These are phyloP conservation scores for Larix sibirica DNA, from an alignment of 83 land plant genomes.

Conservation along the genomic window DNA sequence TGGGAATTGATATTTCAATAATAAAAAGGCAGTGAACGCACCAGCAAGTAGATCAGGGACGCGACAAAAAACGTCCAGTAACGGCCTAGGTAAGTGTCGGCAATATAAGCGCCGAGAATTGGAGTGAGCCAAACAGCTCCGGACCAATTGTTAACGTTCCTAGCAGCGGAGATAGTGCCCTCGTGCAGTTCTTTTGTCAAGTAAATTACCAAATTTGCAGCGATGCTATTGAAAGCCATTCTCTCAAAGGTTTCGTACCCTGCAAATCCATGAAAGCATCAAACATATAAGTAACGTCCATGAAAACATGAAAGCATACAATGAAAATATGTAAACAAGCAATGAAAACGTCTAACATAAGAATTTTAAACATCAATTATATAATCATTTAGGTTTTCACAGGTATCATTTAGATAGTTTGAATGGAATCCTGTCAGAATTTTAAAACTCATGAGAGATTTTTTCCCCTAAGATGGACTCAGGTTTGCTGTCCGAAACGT, in stretches of 20 bases:
- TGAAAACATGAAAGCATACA: too few species aligned
- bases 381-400: too few species aligned
- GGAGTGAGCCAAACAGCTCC: slow-evolving; percentile 74
- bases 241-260: slow-evolving; percentile 78
- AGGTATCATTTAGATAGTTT: too few species aligned
- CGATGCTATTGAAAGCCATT: slow-evolving; percentile 66
- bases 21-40: slow-evolving; percentile 16
- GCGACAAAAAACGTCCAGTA: slow-evolving; percentile 68
- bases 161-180: slow-evolving; percentile 58
- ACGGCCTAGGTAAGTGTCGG: slow-evolving; percentile 75
- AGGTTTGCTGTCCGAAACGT: too few species aligned
- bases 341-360: too few species aligned
- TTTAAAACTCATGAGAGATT: too few species aligned
- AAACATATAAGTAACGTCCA: too few species aligned
- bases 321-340: too few species aligned
- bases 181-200: slow-evolving; percentile 64
- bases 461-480: too few species aligned
- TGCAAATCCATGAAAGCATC: slow-evolving; percentile 17
- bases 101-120: slow-evolving; percentile 74
- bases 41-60: slow-evolving; percentile 60
- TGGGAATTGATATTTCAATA: neutral
- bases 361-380: too few species aligned
- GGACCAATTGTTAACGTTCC: slow-evolving; percentile 72
- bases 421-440: too few species aligned
- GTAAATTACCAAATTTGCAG: slow-evolving; percentile 67